These are phyloP conservation scores for Trichosporon sp. DNA, from an alignment of 1,284 basidiomycete species.

Conservation along the genomic window DNA sequence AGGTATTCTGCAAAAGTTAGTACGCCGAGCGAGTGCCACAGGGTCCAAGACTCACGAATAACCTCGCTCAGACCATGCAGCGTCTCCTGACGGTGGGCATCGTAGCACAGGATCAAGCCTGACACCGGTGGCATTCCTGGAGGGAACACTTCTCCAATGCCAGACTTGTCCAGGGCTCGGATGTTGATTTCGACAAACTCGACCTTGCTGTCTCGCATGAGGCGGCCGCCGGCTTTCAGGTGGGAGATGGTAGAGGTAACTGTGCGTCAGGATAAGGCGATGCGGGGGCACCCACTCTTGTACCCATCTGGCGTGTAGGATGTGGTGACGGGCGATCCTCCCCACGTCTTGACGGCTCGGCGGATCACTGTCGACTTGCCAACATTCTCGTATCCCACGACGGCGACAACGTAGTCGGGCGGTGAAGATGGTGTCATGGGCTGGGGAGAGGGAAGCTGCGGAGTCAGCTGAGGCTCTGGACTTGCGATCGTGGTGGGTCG, in stretches of 20 bases:
- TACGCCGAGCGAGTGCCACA: background rate
- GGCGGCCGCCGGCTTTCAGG: conserved; percentile 36
- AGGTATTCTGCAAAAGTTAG: conserved; percentile 19
- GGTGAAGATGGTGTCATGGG: background rate
- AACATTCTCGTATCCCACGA: conserved; percentile 38
- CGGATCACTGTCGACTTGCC: conserved; percentile 44
- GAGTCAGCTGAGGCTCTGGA: too few relatives aligned
- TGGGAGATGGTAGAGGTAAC: conserved; percentile 35
- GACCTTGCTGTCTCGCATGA: conserved; percentile 30
- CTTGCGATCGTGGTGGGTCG: background rate
- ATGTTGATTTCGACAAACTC: conserved; percentile 44
- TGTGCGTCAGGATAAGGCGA: conserved; percentile 11
- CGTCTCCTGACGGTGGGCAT: conserved; percentile 32
- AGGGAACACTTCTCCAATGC: conserved; percentile 3
- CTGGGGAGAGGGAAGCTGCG: background rate
- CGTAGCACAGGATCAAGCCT: conserved; percentile 45
- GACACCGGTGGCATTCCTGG: conserved; percentile 26
- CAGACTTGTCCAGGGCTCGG: conserved; percentile 18
- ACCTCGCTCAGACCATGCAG: conserved; percentile 32
- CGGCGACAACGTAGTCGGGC: conserved; percentile 39
- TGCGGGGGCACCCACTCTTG: conserved; percentile 14
- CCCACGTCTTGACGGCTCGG: conserved; percentile 40
- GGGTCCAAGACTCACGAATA: conserved; percentile 31
- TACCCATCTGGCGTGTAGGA: conserved; percentile 17
- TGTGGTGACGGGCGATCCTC: conserved; percentile 24